Percentiles rank a stretch among this genome's conserved stretches.
Evolutionary conservation across 192 early-diverging fungal species (phyloP).

Genomic region (Coemansia sp.): DNA sequence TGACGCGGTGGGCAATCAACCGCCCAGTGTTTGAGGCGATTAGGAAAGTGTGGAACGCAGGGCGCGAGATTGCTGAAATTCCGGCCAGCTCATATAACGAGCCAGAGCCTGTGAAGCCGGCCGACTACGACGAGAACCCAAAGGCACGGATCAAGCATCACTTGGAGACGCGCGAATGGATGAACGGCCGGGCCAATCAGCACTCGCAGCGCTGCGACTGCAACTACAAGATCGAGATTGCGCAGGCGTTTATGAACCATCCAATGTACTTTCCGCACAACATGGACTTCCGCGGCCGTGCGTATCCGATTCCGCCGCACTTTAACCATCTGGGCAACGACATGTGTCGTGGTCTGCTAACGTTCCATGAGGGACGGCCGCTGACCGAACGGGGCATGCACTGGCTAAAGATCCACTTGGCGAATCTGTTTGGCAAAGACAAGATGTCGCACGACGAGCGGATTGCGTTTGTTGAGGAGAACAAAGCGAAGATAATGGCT

Average conservation of each 20-base stretch:
- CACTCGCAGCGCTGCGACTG: conserved; percentile 86
- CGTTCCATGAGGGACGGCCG: conserved; percentile 76
- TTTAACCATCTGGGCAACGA: conserved; percentile 98
- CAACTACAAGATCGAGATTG: conserved; percentile 96
- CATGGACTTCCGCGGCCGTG: conserved; percentile 95
- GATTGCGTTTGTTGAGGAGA: conserved; percentile 67
- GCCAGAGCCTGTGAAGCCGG: conserved; percentile 61
- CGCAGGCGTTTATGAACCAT: conserved; percentile 78
- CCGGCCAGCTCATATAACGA: conserved; percentile 55
- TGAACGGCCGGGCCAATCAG: conserved; percentile 64
- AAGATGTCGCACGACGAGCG: conserved; percentile 89
- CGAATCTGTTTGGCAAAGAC: conserved; percentile 87
- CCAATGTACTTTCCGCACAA: conserved; percentile 97
- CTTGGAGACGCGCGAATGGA: conserved; percentile 56
- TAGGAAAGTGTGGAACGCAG: conserved; percentile 85
- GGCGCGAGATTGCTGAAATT: conserved; percentile 67
- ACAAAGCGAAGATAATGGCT: conserved; percentile 77
- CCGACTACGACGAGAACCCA: conserved; percentile 59
- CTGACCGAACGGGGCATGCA: conserved; percentile 74
- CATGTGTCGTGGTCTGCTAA: conserved; percentile 88
- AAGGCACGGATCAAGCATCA: conserved; percentile 58
- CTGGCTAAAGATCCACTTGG: conserved; percentile 96
- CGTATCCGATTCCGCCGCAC: conserved; percentile 93
- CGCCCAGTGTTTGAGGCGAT: conserved; percentile 74
- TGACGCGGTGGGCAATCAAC: conserved; percentile 87